phyloP scores from a whole-genome alignment of 192 early-diverging fungal genomes.

The Chytriomyces hyalinus region DNA sequence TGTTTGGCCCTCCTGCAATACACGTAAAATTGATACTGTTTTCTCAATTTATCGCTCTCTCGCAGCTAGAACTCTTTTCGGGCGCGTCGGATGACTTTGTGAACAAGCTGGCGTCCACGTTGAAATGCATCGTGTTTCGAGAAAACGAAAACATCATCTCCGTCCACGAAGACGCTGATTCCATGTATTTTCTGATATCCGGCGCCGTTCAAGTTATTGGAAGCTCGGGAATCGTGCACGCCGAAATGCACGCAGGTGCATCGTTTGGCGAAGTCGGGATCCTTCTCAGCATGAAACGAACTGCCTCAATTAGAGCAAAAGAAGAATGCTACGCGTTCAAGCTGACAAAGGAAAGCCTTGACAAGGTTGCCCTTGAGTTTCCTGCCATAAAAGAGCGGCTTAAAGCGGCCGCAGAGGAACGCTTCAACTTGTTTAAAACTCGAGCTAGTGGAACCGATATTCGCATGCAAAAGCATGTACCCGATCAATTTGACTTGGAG shows the following conservation, averaged over 20 bases:
- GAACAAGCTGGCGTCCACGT: slow-evolving; percentile 37
- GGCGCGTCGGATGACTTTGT: slow-evolving; percentile 43
- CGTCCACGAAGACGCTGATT: slow-evolving; percentile 45
- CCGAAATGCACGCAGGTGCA: slow-evolving; percentile 45
- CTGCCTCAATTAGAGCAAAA: slow-evolving; percentile 52
- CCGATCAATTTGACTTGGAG: slow-evolving; percentile 51
- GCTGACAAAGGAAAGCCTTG: slow-evolving; percentile 45
- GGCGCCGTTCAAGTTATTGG: slow-evolving; percentile 50
- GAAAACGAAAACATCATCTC: slow-evolving; percentile 41
- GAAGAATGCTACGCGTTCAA: slow-evolving; percentile 52
- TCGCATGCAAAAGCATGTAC: neutral
- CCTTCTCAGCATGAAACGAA: slow-evolving; percentile 51
- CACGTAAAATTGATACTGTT: neutral
- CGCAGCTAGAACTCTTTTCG: slow-evolving; percentile 46
- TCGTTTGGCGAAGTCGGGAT: slow-evolving; percentile 63
- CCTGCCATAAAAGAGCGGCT: slow-evolving; percentile 48
- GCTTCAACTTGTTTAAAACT: slow-evolving; percentile 37
- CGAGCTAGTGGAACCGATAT: slow-evolving; percentile 17
- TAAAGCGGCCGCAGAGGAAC: slow-evolving; percentile 49
- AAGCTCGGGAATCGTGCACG: slow-evolving; percentile 40
- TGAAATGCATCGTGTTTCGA: slow-evolving; percentile 35
- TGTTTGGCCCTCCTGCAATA: neutral
- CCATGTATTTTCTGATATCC: slow-evolving; percentile 51
- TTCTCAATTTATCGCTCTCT: neutral
- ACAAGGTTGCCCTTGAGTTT: slow-evolving; percentile 37